These are phyloP conservation scores for Xylariaceae sp. DNA, from an alignment of 2,329 filamentous ascomycete species.

Conservation along the genomic window DNA sequence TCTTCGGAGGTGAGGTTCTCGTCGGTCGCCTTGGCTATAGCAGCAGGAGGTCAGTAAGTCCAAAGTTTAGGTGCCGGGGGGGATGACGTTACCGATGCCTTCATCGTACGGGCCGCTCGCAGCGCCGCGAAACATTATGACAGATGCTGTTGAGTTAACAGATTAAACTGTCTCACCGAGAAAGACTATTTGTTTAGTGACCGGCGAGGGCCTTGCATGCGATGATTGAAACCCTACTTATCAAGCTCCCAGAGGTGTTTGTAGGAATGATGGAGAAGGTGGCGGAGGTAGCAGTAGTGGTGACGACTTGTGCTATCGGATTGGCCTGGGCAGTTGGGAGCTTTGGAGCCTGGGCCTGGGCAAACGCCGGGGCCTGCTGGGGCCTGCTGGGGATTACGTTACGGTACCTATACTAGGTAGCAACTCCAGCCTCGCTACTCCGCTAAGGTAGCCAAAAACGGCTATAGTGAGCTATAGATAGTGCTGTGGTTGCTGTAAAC, in stretches of 20 bases:
- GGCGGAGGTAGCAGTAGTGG: slow-evolving; percentile 15
- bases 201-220: not conserved
- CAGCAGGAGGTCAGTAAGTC: slow-evolving; percentile 8
- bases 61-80: slow-evolving; percentile 21
- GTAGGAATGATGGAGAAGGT: not conserved
- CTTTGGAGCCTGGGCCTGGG: too few relatives aligned
- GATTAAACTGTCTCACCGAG: not conserved
- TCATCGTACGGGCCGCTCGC: slow-evolving; percentile 65
- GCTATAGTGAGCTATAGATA: not conserved
- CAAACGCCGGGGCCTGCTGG: too few relatives aligned
- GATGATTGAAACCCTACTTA: slow-evolving; percentile 1
- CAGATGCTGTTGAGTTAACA: slow-evolving; percentile 6
- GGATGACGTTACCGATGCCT: slow-evolving; percentile 55
- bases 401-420: too few relatives aligned
- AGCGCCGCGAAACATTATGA: slow-evolving; percentile 62
- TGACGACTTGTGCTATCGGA: slow-evolving; percentile 25
- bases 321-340: not conserved
- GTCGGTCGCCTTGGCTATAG: slow-evolving; percentile 79
- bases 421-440: too few relatives aligned
- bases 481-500: slow-evolving; percentile 17
- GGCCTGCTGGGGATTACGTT: too few relatives aligned
- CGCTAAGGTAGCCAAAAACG: not conserved
- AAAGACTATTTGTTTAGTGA: not conserved
- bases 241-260: not conserved
- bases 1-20: slow-evolving; percentile 92